Percentiles rank a stretch among this genome's conserved stretches.
These are phyloP conservation scores for Trebouxia sp. DNA, from an alignment of 139 green algal genomes.

Conservation along the genomic window DNA sequence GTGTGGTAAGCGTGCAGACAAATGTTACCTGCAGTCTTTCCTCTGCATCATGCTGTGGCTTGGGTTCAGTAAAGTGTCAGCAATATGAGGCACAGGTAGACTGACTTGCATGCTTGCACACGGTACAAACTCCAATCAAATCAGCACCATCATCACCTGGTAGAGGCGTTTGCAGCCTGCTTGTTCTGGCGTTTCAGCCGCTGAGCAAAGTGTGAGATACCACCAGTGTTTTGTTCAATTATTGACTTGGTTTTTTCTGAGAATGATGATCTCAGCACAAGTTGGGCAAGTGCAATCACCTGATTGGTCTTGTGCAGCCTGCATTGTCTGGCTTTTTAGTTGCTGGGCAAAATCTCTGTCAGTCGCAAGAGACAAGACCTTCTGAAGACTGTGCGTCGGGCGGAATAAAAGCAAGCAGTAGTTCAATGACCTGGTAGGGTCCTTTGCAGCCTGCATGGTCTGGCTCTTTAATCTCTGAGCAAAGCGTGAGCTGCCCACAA, in stretches of 20 bases:
- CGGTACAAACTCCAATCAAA: neutral
- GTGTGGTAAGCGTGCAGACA: neutral
- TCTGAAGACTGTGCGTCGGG: neutral
- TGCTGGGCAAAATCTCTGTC: no score
- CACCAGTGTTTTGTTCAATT: no score
- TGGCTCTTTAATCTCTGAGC: constrained; percentile 52
- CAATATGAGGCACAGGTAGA: no score
- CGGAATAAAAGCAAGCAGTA: neutral
- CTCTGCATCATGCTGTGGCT: no score
- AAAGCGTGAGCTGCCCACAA: constrained; percentile 67
- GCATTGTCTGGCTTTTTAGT: no score
- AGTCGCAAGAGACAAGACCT: neutral
- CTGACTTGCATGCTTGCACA: no score
- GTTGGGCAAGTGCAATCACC: neutral
- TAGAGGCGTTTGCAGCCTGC: neutral
- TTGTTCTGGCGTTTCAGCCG: no score
- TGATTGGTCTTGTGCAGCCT: neutral
- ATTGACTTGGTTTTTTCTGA: no score
- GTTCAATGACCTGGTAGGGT: constrained; percentile 27
- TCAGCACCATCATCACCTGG: neutral
- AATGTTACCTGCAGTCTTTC: no score
- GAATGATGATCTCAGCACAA: neutral
- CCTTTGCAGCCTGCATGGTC: constrained; percentile 52
- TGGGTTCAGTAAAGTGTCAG: no score
- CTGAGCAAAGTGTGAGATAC: no score